These are phyloP conservation scores for Dissoconium aciculare DNA, from an alignment of 2,329 filamentous ascomycete genomes.

Conservation along the genomic window DNA sequence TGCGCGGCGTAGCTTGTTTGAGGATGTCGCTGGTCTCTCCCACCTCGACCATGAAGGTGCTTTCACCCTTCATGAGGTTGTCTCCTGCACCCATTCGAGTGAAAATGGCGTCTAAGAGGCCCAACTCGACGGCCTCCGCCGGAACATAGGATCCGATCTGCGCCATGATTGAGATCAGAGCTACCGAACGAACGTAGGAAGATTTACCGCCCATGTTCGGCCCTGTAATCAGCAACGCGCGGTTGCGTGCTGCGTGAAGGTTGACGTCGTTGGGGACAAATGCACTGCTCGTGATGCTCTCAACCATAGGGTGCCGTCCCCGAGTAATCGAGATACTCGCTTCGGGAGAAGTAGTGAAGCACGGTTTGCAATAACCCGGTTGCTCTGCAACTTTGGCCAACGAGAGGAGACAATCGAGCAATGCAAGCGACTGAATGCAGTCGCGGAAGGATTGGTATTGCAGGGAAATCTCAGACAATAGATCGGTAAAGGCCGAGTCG, in stretches of 20 bases:
- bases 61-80: slow-evolving; percentile 88
- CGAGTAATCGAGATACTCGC: slow-evolving; percentile 54
- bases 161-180: slow-evolving; percentile 81
- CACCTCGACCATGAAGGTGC: slow-evolving; percentile 96
- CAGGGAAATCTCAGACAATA: slow-evolving; percentile 60
- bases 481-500: slow-evolving; percentile 59
- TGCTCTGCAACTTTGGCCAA: slow-evolving; percentile 70
- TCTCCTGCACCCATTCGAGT: slow-evolving; percentile 94
- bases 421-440: slow-evolving; percentile 69
- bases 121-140: slow-evolving; percentile 56
- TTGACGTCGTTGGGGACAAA: slow-evolving; percentile 85
- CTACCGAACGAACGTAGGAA: slow-evolving; percentile 87
- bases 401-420: slow-evolving; percentile 78
- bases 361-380: slow-evolving; percentile 75
- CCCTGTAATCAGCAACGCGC: slow-evolving; percentile 79
- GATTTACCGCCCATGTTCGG: slow-evolving; percentile 99
- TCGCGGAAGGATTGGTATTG: slow-evolving; percentile 85
- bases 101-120: slow-evolving; percentile 79
- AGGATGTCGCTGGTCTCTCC: slow-evolving; percentile 85
- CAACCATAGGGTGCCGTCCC: slow-evolving; percentile 89
- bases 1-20: slow-evolving; percentile 70
- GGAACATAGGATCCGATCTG: slow-evolving; percentile 93
- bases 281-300: slow-evolving; percentile 66
- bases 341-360: slow-evolving; percentile 40
- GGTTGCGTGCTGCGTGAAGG: slow-evolving; percentile 49